A percentile compares a stretch with the other conserved stretches of the same genome.
These are phyloP conservation scores for Colletotrichum noveboracense DNA, from an alignment of 2,329 filamentous ascomycete genomes.

Conservation along the genomic window DNA sequence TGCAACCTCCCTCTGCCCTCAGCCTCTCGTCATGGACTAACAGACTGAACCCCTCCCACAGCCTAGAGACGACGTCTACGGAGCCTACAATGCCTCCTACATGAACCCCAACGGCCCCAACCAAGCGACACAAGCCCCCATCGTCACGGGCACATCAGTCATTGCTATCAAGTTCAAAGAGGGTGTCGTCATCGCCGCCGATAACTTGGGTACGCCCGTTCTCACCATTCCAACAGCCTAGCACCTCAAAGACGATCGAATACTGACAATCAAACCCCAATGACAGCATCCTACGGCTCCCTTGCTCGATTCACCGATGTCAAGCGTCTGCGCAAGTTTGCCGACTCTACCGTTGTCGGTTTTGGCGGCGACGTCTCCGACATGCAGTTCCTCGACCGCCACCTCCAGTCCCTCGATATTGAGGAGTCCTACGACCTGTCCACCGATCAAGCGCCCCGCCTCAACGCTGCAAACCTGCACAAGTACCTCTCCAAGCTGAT, in stretches of 20 bases:
- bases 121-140: constrained; percentile 88
- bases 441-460: constrained; percentile 50
- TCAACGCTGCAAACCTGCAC: constrained; percentile 94
- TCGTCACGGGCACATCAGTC: constrained; percentile 96
- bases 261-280: constrained; percentile 8
- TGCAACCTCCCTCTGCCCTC: constrained; percentile 33
- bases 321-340: constrained; percentile 91
- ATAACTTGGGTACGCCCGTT: constrained; percentile 79
- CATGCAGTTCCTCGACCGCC: constrained; percentile 97
- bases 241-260: not conserved
- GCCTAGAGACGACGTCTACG: constrained; percentile 98
- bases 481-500: constrained; percentile 96
- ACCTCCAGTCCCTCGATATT: constrained; percentile 85
- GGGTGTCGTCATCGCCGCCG: constrained; percentile 94
- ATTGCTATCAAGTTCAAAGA: constrained; percentile 95
- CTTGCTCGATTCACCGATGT: constrained; percentile 96
- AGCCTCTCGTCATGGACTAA: constrained; percentile 22
- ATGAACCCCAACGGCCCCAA: constrained; percentile 75
- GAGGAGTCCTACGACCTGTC: constrained; percentile 79
- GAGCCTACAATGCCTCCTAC: constrained; percentile 87
- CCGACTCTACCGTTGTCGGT: constrained; percentile 82
- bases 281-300: constrained; percentile 90
- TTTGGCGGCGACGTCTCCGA: constrained; percentile 98
- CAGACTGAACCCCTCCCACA: constrained; percentile 41
- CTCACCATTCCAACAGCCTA: not conserved